Conservation (phyloP, 768 basidiomycete species). For the Exsudoporus frostii region DNA sequence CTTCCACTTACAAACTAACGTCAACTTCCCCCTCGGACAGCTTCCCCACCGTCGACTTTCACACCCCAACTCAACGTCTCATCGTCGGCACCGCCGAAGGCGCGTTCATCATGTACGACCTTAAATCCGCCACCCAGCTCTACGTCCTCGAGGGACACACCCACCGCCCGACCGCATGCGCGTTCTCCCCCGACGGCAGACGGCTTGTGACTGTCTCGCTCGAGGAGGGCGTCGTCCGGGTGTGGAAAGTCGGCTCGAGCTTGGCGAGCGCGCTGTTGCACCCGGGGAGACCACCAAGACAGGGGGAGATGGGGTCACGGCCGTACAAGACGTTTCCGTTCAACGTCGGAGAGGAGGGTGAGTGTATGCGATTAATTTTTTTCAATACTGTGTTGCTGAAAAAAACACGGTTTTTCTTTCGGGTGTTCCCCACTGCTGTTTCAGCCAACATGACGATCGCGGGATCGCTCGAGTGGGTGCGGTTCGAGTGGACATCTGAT, state of each 20-base stretch:
- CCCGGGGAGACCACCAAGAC: conserved; percentile 87
- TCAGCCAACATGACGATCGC: conserved; percentile 57
- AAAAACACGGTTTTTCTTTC: background rate
- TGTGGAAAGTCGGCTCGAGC: conserved; percentile 95
- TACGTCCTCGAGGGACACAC: conserved; percentile 94
- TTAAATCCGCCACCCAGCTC: conserved; percentile 91
- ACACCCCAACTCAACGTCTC: conserved; percentile 79
- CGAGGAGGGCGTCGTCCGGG: conserved; percentile 77
- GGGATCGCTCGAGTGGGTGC: conserved; percentile 67
- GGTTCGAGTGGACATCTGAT: conserved; percentile 82
- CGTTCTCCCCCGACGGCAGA: conserved; percentile 92
- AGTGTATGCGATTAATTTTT: conserved; percentile 18
- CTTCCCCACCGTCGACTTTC: conserved; percentile 93
- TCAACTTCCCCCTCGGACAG: conserved; percentile 35
- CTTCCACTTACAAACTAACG: background rate
- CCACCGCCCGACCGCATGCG: conserved; percentile 75
- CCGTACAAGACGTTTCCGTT: conserved; percentile 89
- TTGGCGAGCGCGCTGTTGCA: conserved; percentile 81
- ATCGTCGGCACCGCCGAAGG: conserved; percentile 95
- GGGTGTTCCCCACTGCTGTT: background rate
- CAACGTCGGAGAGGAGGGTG: conserved; percentile 81
- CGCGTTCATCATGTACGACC: conserved; percentile 92
- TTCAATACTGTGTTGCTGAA: background rate
- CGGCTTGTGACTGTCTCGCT: conserved; percentile 84
- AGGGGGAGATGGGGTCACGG: conserved; percentile 76